These are phyloP conservation scores for Zygotorulaspora chibaensis DNA, from an alignment of 805 yeast species.

Conservation along the genomic window DNA sequence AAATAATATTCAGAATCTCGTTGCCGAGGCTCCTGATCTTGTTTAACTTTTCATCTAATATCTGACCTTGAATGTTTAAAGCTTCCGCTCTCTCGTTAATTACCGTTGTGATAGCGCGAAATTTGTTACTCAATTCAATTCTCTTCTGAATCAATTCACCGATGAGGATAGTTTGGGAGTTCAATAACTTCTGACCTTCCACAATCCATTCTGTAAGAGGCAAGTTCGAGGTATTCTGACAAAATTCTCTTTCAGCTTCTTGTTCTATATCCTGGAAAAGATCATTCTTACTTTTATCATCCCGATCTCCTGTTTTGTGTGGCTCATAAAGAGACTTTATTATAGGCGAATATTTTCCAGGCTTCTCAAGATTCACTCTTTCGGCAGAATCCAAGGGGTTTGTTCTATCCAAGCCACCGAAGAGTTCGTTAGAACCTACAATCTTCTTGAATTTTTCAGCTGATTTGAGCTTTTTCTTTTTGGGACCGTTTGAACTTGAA, in stretches of 20 bases:
- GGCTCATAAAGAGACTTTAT: conserved; percentile 8
- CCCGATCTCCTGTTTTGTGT: background rate
- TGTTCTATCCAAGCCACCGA: background rate
- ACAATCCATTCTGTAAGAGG: conserved; percentile 38
- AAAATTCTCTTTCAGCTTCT: conserved; percentile 21
- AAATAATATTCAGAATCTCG: conserved; percentile 37
- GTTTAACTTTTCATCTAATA: conserved; percentile 34
- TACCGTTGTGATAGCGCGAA: conserved; percentile 37
- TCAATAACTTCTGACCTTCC: conserved; percentile 34
- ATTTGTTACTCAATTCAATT: conserved; percentile 38
- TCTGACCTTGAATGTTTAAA: conserved; percentile 32
- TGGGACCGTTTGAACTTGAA: background rate
- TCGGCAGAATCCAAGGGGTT: too few species aligned
- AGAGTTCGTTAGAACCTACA: background rate
- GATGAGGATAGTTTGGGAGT: conserved; percentile 35
- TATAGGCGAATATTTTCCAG: conserved; percentile 11
- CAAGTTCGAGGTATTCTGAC: conserved; percentile 25
- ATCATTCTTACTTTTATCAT: background rate
- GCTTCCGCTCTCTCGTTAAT: conserved; percentile 37
- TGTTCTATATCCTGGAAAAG: conserved; percentile 18
- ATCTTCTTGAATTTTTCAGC: conserved; percentile 8
- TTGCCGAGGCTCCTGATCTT: conserved; percentile 42
- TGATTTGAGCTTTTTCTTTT: conserved; percentile 8
- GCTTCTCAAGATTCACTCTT: conserved; percentile 1
- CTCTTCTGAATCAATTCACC: conserved; percentile 38